A percentile compares a stretch with the other conserved stretches of the same genome.
These are phyloP conservation scores for Kalmusia sp. DNA, from an alignment of 2,329 filamentous ascomycete species.

Conservation along the genomic window DNA sequence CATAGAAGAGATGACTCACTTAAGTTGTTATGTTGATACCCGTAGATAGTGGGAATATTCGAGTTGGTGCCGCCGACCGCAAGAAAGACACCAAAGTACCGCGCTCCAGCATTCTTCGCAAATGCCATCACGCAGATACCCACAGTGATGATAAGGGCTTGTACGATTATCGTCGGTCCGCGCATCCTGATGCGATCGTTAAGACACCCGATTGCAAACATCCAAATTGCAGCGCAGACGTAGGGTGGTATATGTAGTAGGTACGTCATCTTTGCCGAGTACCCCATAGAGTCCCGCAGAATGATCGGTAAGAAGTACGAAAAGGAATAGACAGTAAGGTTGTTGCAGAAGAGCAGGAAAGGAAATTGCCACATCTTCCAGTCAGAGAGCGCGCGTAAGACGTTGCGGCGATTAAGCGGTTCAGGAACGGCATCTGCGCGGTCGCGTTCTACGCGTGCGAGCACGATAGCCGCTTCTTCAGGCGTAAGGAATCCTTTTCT, in stretches of 20 bases:
- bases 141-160: slow-evolving; percentile 10
- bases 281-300: slow-evolving; percentile 38
- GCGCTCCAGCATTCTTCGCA: slow-evolving; percentile 9
- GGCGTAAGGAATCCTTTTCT: slow-evolving; percentile 34
- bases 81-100: slow-evolving; percentile 16
- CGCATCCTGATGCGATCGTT: slow-evolving; percentile 17
- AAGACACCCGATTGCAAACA: slow-evolving; percentile 15
- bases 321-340: slow-evolving; percentile 37
- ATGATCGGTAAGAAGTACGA: slow-evolving; percentile 40
- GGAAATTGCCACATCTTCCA: slow-evolving; percentile 26
- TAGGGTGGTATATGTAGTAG: slow-evolving; percentile 36
- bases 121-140: slow-evolving; percentile 18
- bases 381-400: slow-evolving; percentile 20
- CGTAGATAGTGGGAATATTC: slow-evolving; percentile 15
- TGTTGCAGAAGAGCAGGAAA: slow-evolving; percentile 21
- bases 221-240: slow-evolving; percentile 30
- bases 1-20: slow-evolving; percentile 6
- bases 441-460: slow-evolving; percentile 36
- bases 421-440: slow-evolving; percentile 36
- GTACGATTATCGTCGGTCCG: slow-evolving; percentile 11
- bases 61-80: slow-evolving; percentile 15
- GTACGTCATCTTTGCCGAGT: slow-evolving; percentile 32
- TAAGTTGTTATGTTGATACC: slow-evolving; percentile 20
- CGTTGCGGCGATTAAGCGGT: slow-evolving; percentile 30
- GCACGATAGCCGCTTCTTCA: slow-evolving; percentile 35